Base-by-base conservation (phyloP, 495 filamentous ascomycete genomes). In the Aspergillus diversus region DNA sequence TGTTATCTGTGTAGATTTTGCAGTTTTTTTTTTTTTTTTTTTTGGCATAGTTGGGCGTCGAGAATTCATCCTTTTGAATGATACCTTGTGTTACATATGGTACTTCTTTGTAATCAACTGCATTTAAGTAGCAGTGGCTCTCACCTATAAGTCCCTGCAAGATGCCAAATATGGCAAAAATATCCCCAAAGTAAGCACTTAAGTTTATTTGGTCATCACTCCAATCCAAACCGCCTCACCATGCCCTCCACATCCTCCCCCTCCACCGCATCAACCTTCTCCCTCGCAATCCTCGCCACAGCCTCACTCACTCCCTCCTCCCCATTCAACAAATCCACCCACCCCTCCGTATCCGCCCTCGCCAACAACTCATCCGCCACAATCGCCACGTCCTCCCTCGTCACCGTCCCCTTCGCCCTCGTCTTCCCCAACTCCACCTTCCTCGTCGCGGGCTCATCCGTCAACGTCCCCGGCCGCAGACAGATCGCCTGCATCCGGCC, bases 371-470 rank as follows among this genome's bases (percentile, higher is more conserved):
- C 67, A 67, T 86, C 89, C 27, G 85, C 85, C 46, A 91, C 82
- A 60, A 83, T 80, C 13, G 91, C 92, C 17, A 93, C 90, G 74
- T 88, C 87, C 65, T 81, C 86, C 55, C 92, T 80, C 17, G 81
- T 84, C 46, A 90, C 83, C 15, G 62, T 78, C 0, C 89, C 90
- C 46, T 63, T 72, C 2, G 75, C 76, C n/a, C 59, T 75, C 21
- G 85, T 85, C 75, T 82, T 88, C 5, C 92, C 92, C 48, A 96
- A 67, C 43, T 75, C 76, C 4, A 95, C 86, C 64, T 77, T 83
- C 4, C 87, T 82, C 3, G 82, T 86, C 7, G 83, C 85, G 33
- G 79, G 74, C 27, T 84, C 81, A 68, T 86, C 76, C 8, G 74
- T 89, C 77, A 96, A 71, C 5, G 61, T 57, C 0, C 89, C 90